These are phyloP conservation scores for Astrephomene gubernaculifera DNA, from an alignment of 139 green algal species.

Conservation along the genomic window DNA sequence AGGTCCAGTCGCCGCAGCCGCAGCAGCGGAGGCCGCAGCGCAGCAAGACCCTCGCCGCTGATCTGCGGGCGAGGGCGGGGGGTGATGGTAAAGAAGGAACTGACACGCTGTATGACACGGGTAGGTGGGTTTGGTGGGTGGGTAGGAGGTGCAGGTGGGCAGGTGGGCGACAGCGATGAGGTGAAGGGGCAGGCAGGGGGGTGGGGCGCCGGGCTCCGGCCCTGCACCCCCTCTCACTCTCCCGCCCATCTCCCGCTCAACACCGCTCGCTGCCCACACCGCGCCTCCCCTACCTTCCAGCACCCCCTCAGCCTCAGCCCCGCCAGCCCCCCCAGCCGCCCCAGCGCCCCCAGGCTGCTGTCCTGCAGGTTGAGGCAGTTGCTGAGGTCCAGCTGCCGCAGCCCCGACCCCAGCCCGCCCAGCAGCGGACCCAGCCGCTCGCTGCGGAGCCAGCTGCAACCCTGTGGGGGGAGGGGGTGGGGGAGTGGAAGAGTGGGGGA, in stretches of 20 bases:
- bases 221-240: neutral
- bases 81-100: no score
- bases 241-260: neutral
- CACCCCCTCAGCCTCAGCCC: constrained; percentile 22
- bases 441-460: constrained; percentile 21
- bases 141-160: neutral
- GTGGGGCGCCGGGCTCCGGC: neutral
- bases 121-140: no score
- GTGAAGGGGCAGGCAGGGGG: neutral
- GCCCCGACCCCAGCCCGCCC: neutral
- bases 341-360: neutral
- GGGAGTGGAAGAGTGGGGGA: neutral
- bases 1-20: constrained; percentile 10
- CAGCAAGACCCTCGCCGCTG: neutral
- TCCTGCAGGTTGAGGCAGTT: constrained; percentile 37
- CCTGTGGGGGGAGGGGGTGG: neutral
- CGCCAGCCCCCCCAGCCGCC: neutral
- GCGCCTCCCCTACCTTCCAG: constrained; percentile 30
- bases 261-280: neutral
- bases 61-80: neutral
- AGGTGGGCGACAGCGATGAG: neutral
- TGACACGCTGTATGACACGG: no score
- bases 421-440: constrained; percentile 7
- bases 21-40: neutral
- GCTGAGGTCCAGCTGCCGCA: constrained; percentile 15